A percentile compares a stretch with the other conserved stretches of the same genome.
Evolutionary conservation across 352 stramenopile species (phyloP).

Genomic region (Globisporangium ultimum): DNA sequence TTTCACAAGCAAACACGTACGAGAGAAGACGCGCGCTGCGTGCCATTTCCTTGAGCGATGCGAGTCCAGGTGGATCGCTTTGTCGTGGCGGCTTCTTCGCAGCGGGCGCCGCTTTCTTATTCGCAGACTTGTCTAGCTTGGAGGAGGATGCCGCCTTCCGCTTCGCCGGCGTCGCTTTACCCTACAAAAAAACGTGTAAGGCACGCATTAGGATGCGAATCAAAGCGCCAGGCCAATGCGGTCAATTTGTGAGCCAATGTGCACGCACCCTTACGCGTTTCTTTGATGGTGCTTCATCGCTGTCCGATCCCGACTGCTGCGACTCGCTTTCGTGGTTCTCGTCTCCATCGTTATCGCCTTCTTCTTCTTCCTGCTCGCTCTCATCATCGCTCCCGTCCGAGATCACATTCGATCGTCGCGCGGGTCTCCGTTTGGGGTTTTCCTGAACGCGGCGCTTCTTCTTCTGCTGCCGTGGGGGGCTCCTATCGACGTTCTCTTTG

Average conservation of each 20-base stretch:
- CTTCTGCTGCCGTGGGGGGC: no score
- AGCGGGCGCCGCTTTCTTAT: constrained; percentile 8
- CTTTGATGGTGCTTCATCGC: constrained; percentile 14
- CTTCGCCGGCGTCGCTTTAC: constrained; percentile 2
- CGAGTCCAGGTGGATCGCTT: constrained; percentile 43
- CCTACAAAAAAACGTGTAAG: background rate
- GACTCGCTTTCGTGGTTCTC: constrained; percentile 22
- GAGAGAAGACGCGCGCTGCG: constrained; percentile 61
- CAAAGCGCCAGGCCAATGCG: background rate
- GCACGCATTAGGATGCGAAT: background rate
- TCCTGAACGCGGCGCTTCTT: no score
- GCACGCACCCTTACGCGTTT: constrained; percentile 24
- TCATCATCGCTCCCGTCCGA: constrained; percentile 30
- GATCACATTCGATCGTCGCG: constrained; percentile 26
- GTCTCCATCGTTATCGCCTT: constrained; percentile 17
- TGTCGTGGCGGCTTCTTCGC: constrained; percentile 23
- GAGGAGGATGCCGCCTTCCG: constrained; percentile 1
- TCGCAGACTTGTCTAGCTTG: constrained; percentile 18
- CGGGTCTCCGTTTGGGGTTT: constrained; percentile 21
- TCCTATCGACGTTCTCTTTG: background rate
- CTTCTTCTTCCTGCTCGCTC: constrained; percentile 6
- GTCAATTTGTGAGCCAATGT: background rate
- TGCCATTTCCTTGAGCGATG: constrained; percentile 65
- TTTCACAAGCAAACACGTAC: constrained; percentile 26
- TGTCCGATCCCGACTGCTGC: constrained; percentile 3